Conservation (phyloP, 2,329 filamentous ascomycete genomes). For the Colletotrichum orchidophilum region DNA sequence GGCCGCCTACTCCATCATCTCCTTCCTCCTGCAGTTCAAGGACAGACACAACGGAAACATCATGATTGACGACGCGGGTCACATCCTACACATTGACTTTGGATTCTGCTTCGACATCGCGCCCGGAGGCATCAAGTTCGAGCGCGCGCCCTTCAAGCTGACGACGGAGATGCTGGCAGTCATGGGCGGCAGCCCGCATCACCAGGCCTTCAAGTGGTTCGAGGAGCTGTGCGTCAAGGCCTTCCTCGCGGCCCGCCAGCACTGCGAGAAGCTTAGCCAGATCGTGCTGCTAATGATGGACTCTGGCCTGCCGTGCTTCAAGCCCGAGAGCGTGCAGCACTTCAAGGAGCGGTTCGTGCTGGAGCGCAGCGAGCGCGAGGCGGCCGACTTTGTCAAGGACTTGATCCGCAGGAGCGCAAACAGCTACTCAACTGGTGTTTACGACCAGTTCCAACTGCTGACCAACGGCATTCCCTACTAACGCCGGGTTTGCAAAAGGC, state of each 20-base stretch:
- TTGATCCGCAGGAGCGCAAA: slow-evolving; percentile 90
- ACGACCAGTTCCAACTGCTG: slow-evolving; percentile 97
- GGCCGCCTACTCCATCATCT: slow-evolving; percentile 98
- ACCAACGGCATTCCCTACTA: slow-evolving; percentile 97
- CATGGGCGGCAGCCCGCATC: slow-evolving; percentile 87
- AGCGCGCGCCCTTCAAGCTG: slow-evolving; percentile 97
- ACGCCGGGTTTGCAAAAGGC: neutral
- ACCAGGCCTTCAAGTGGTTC: slow-evolving; percentile 94
- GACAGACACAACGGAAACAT: slow-evolving; percentile 99
- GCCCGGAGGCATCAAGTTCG: slow-evolving; percentile 95
- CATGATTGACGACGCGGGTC: slow-evolving; percentile 97
- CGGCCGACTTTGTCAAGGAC: slow-evolving; percentile 91
- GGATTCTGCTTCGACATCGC: slow-evolving; percentile 99
- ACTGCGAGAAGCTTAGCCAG: slow-evolving; percentile 88
- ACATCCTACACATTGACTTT: slow-evolving; percentile 98
- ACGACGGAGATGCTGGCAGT: slow-evolving; percentile 98
- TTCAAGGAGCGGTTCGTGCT: slow-evolving; percentile 93
- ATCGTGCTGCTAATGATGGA: slow-evolving; percentile 96
- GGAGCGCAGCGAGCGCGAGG: slow-evolving; percentile 90
- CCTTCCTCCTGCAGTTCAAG: slow-evolving; percentile 97
- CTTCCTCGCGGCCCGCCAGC: slow-evolving; percentile 87
- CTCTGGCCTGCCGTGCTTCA: slow-evolving; percentile 96
- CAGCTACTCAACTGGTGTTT: slow-evolving; percentile 91
- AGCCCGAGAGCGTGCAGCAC: slow-evolving; percentile 91
- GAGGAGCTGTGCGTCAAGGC: slow-evolving; percentile 96